These are phyloP conservation scores for Leccinum rimulosum DNA, from an alignment of 768 basidiomycete genomes.

Conservation along the genomic window DNA sequence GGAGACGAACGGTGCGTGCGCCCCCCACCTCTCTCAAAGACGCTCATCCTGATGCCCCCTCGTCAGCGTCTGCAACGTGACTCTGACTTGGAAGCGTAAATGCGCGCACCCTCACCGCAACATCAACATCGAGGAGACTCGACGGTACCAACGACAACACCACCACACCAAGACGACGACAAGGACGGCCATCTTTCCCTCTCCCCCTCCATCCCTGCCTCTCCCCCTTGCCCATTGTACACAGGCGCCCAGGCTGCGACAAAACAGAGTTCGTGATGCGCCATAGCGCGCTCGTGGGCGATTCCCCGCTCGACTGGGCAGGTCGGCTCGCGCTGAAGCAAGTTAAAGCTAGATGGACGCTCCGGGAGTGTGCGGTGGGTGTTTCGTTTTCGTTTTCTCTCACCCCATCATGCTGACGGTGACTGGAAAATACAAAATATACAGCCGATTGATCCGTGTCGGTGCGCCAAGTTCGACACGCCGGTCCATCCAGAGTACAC, in stretches of 20 bases:
- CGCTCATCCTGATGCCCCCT: no score
- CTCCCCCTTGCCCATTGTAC: no score
- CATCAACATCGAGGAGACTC: no score
- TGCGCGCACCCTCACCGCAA: no score
- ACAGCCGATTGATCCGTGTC: constrained; percentile 24
- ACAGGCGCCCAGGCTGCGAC: constrained; percentile 25
- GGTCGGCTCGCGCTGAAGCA: constrained; percentile 20
- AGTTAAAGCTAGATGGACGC: constrained; percentile 22
- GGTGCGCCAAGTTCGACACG: constrained; percentile 17
- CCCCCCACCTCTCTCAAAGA: no score
- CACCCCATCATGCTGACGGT: background rate
- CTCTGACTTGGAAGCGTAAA: no score
- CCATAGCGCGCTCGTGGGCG: constrained; percentile 25
- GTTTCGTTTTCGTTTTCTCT: background rate
- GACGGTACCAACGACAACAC: no score
- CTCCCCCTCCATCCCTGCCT: no score
- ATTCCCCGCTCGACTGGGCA: constrained; percentile 25
- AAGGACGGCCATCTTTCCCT: no score
- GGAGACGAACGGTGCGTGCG: no score
- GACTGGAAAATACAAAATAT: background rate
- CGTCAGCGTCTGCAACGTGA: no score
- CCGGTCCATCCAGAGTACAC: constrained; percentile 22
- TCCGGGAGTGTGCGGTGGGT: constrained; percentile 25
- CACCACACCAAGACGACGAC: no score
- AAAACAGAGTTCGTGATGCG: constrained; percentile 29